Conservation (phyloP, 1,139 yeast species). For the Saccharomycopsis hybrid region DNA sequence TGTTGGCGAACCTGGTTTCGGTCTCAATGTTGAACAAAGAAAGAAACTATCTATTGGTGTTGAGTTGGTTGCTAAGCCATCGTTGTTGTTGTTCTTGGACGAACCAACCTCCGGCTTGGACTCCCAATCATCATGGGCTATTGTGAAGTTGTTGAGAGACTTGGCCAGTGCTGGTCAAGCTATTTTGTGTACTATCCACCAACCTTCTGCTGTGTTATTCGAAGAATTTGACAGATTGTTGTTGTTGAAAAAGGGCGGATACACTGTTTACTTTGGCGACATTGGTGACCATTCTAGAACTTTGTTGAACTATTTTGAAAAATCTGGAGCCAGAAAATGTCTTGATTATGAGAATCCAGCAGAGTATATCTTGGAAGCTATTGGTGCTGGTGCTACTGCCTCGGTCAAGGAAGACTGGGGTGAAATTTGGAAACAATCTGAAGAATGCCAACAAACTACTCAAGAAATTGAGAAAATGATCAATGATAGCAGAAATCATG, state of each 20-base stretch:
- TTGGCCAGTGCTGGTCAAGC: conserved; percentile 48
- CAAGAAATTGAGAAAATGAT: conserved; percentile 27
- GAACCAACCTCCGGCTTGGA: conserved; percentile 51
- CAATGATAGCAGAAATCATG: conserved; percentile 15
- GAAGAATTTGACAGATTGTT: conserved; percentile 37
- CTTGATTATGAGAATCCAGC: conserved; percentile 46
- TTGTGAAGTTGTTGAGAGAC: conserved; percentile 38
- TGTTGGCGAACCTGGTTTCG: conserved; percentile 43
- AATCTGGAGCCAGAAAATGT: conserved; percentile 38
- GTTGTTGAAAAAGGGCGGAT: conserved; percentile 39
- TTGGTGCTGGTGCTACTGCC: conserved; percentile 47
- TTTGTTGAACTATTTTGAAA: conserved; percentile 45
- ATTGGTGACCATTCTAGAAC: conserved; percentile 45
- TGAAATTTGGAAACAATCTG: conserved; percentile 38
- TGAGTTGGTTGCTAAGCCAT: conserved; percentile 47
- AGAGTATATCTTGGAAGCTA: conserved; percentile 45
- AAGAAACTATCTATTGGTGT: conserved; percentile 56
- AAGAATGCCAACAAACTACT: conserved; percentile 26
- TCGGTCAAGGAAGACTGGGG: conserved; percentile 37
- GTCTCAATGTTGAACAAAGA: conserved; percentile 56
- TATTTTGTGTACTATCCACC: conserved; percentile 52
- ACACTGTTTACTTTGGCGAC: conserved; percentile 55
- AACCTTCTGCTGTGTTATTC: conserved; percentile 51
- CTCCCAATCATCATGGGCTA: conserved; percentile 51
- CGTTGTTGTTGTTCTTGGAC: conserved; percentile 42